These are phyloP conservation scores for Diaporthe amygdali DNA, from an alignment of 2,329 filamentous ascomycete species.

Conservation along the genomic window DNA sequence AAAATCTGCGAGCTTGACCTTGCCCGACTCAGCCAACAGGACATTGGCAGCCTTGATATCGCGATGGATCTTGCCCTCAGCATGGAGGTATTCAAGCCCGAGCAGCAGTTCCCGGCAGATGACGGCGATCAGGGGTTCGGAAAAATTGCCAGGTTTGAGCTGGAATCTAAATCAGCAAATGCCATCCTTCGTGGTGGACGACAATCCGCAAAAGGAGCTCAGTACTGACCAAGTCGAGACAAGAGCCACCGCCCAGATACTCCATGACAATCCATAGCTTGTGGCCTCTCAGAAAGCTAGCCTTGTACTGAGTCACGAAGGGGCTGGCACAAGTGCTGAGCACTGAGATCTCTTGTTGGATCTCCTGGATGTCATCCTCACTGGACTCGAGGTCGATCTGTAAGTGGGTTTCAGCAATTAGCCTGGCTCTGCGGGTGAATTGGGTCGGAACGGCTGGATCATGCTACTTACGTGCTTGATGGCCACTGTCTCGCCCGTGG, in stretches of 20 bases:
- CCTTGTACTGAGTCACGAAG: constrained; percentile 95
- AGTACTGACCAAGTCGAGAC: constrained; percentile 79
- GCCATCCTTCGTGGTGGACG: neutral
- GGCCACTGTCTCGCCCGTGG: constrained; percentile 90
- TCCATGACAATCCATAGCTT: constrained; percentile 99
- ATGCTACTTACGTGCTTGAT: constrained; percentile 83
- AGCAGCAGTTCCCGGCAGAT: constrained; percentile 89
- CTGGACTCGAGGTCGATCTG: constrained; percentile 99
- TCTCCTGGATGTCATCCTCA: constrained; percentile 97
- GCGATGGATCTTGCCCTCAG: constrained; percentile 92
- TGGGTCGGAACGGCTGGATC: neutral
- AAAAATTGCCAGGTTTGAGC: constrained; percentile 90
- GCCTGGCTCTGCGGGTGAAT: neutral
- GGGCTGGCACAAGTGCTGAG: constrained; percentile 93
- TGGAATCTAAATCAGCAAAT: constrained; percentile 44
- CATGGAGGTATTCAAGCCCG: constrained; percentile 91
- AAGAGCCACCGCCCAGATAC: constrained; percentile 92
- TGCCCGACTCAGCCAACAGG: constrained; percentile 86
- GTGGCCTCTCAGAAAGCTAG: constrained; percentile 92
- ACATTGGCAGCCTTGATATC: constrained; percentile 98
- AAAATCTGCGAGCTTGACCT: constrained; percentile 96
- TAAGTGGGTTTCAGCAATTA: constrained; percentile 21
- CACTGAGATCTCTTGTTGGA: constrained; percentile 95
- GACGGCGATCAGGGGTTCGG: constrained; percentile 90
- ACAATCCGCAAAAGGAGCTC: neutral